Percentiles rank a stretch among this genome's conserved stretches.
These are phyloP conservation scores for Microdochium paspali DNA, from an alignment of 2,329 filamentous ascomycete species.

Conservation along the genomic window DNA sequence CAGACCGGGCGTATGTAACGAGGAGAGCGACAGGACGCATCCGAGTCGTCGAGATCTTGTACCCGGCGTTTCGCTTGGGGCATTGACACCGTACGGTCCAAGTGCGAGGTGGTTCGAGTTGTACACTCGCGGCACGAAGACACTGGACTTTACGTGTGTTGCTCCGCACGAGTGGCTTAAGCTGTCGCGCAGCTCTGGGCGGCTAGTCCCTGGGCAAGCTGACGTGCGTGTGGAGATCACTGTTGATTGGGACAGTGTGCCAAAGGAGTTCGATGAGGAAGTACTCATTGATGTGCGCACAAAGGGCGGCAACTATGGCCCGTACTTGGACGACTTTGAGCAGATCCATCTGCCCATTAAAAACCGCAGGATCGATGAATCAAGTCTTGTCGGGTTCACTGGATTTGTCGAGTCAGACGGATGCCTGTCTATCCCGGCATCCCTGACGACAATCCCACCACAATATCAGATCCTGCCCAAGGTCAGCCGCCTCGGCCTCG, in stretches of 20 bases:
- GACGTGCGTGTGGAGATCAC: slow-evolving; percentile 35
- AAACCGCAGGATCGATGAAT: slow-evolving; percentile 4
- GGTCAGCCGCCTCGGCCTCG: neutral
- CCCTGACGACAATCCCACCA: neutral
- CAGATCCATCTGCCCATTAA: slow-evolving; percentile 16
- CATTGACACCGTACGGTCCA: slow-evolving; percentile 8
- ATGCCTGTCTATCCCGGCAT: slow-evolving; percentile 22
- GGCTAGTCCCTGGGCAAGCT: slow-evolving; percentile 22
- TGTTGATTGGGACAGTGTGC: slow-evolving; percentile 34
- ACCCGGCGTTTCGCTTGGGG: slow-evolving; percentile 11
- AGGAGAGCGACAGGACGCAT: slow-evolving; percentile 42
- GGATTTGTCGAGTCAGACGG: slow-evolving; percentile 24
- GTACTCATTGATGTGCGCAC: slow-evolving; percentile 21
- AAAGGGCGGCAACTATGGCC: slow-evolving; percentile 20
- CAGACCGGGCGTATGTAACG: slow-evolving; percentile 30
- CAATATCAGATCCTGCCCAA: neutral
- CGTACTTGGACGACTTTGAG: slow-evolving; percentile 24
- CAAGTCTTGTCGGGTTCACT: slow-evolving; percentile 3
- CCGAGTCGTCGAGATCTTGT: slow-evolving; percentile 24
- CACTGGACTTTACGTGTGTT: slow-evolving; percentile 31
- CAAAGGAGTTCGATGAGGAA: slow-evolving; percentile 17
- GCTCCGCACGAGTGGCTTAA: slow-evolving; percentile 30
- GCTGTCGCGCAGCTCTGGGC: slow-evolving; percentile 25
- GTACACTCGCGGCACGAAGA: slow-evolving; percentile 27
- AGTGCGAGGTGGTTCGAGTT: slow-evolving; percentile 31